These are phyloP conservation scores for Jacaranda mimosifolia DNA, from an alignment of 257 asterid genomes.

Conservation along the genomic window DNA sequence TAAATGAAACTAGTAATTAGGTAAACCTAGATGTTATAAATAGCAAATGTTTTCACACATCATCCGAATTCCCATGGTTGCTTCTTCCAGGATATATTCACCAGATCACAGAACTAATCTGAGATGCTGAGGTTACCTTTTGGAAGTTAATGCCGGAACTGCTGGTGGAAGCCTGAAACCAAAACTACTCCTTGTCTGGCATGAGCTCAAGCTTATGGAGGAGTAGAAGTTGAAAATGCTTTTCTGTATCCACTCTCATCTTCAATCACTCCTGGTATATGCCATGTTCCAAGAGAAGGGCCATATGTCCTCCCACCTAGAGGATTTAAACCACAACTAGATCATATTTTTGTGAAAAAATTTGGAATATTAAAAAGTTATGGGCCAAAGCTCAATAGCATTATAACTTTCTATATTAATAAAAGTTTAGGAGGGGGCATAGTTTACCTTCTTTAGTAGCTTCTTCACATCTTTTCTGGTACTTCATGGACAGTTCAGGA, in stretches of 20 bases:
- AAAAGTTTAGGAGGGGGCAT: not conserved
- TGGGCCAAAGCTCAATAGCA: not conserved
- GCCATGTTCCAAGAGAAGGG: slow-evolving; percentile 93
- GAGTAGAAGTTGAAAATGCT: slow-evolving; percentile 36
- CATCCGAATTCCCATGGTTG: not conserved
- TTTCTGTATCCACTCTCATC: slow-evolving; percentile 68
- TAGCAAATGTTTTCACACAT: not conserved
- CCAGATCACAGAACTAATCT: no score
- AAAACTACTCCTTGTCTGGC: no score
- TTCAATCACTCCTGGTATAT: slow-evolving; percentile 73
- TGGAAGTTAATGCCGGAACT: not conserved
- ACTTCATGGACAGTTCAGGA: slow-evolving; percentile 58
- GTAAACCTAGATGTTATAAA: not conserved
- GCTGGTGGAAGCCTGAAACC: not conserved
- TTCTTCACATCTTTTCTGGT: slow-evolving; percentile 87
- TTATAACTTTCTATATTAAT: not conserved
- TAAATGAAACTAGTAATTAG: no score
- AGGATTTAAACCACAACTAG: slow-evolving; percentile 2
- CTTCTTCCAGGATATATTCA: no score
- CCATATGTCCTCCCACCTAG: slow-evolving; percentile 78
- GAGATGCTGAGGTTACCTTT: not conserved
- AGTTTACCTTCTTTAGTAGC: slow-evolving; percentile 88
- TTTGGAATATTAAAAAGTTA: not conserved
- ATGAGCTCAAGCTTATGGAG: not conserved
- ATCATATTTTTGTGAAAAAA: not conserved